Evolutionary conservation across 208 protist genomes (phyloP), one percentile per base, ranked within the genome.

Genomic region (Trypanosoma congolense): DNA sequence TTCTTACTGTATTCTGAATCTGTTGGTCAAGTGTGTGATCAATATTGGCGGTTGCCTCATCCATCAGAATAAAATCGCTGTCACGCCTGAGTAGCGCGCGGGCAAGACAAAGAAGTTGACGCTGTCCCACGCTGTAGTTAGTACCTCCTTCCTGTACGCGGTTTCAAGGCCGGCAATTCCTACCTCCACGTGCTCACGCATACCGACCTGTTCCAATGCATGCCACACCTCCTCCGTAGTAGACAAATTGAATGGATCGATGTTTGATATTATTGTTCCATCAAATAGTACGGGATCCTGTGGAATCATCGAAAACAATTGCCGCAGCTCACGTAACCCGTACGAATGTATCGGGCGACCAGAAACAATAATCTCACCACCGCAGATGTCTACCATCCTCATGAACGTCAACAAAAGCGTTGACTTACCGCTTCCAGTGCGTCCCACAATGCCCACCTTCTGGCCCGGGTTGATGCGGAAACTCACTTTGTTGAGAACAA

Each of bases 361-460:
- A 42, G 67, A 61, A 21, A 92, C 54, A 9, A 76, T n/a, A 40
- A 93, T 71, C 5, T 50, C 12, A 9, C 85, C 85, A 0, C 56
- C 42, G 3, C 49, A 43, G 40, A 82, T 65, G 0, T 75, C 68
- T 19, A 92, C 75, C 19, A 92, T 71, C 19, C 85, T 68, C 14
- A 92, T 33, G 6, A 94, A 56, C 6, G 83, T 71, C 10, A 80
- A 65, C 53, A 92, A 53, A 55, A 96, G 51, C 30, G 87, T 80
- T 22, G 79, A 87, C 75, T 96, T 96, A 9, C 89, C 87, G 46
- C 73, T 78, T 0, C 91, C 91, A 1, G 88, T 93, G 46, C 79
- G 67, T 19, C 91, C 89, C 47, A 92, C 78, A 9, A 96, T 63
- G 25, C 69, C 78, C 21, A 94, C 73, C 59, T 95, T 96, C 66